These are phyloP conservation scores for Lasiodiplodia sp. DNA, from an alignment of 2,329 filamentous ascomycete genomes.

Conservation along the genomic window DNA sequence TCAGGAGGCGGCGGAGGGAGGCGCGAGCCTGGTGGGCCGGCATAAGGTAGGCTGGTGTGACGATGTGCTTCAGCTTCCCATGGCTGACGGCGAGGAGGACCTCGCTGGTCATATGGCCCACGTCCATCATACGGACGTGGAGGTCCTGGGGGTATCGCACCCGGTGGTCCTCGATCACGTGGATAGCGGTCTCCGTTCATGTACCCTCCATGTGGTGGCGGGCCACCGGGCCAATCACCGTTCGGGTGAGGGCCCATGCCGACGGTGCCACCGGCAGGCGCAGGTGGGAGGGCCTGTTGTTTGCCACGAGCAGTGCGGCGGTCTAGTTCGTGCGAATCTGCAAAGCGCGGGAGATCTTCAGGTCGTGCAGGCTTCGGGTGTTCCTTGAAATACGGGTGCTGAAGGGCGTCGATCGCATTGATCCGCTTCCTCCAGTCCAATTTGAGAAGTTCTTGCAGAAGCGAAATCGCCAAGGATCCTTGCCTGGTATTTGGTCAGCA, in stretches of 20 bases:
- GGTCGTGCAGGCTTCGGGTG: slow-evolving; percentile 80
- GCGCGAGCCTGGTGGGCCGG: slow-evolving; percentile 30
- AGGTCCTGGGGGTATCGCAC: slow-evolving; percentile 39
- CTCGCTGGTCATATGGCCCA: slow-evolving; percentile 40
- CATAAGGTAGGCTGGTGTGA: slow-evolving; percentile 30
- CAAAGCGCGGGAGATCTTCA: slow-evolving; percentile 86
- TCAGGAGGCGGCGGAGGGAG: slow-evolving; percentile 46
- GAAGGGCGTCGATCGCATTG: slow-evolving; percentile 91
- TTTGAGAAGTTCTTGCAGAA: slow-evolving; percentile 82
- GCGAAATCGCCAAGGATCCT: slow-evolving; percentile 74
- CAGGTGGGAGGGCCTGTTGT: slow-evolving; percentile 83
- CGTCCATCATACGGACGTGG: slow-evolving; percentile 41
- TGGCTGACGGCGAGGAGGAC: slow-evolving; percentile 40
- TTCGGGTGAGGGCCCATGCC: slow-evolving; percentile 68
- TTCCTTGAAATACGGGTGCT: slow-evolving; percentile 89
- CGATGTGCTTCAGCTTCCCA: slow-evolving; percentile 34
- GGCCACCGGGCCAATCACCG: slow-evolving; percentile 60
- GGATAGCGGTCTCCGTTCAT: slow-evolving; percentile 44
- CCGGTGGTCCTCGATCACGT: slow-evolving; percentile 51
- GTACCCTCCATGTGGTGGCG: slow-evolving; percentile 42
- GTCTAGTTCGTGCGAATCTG: slow-evolving; percentile 97
- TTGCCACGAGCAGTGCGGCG: slow-evolving; percentile 88
- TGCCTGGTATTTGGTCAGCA: slow-evolving; percentile 54
- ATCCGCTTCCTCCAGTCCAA: slow-evolving; percentile 89
- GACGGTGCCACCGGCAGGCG: slow-evolving; percentile 88